These are phyloP conservation scores for Paradendryphiella salina DNA, from an alignment of 2,329 filamentous ascomycete genomes.

Conservation along the genomic window DNA sequence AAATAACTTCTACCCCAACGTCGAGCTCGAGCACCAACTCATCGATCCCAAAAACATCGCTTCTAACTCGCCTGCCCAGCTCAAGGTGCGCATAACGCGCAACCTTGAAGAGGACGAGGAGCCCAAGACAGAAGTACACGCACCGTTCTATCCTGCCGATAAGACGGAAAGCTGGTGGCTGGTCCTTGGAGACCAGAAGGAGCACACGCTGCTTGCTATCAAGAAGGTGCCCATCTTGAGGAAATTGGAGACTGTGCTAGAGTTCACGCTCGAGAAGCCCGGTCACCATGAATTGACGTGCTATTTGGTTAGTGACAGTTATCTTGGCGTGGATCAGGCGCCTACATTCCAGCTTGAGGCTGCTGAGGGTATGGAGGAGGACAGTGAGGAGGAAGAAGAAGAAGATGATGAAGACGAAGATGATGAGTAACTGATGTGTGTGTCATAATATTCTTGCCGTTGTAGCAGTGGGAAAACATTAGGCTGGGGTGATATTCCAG, in stretches of 20 bases:
- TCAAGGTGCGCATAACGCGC: conserved; percentile 82
- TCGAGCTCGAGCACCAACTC: conserved; percentile 87
- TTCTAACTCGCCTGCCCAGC: conserved; percentile 77
- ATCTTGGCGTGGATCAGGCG: conserved; percentile 95
- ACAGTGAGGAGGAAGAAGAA: conserved; percentile 76
- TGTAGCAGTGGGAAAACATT: neutral
- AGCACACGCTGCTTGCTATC: conserved; percentile 84
- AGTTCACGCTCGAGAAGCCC: conserved; percentile 82
- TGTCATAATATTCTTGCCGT: neutral
- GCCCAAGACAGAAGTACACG: conserved; percentile 82
- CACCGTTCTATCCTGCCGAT: conserved; percentile 86
- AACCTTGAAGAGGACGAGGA: conserved; percentile 74
- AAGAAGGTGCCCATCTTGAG: conserved; percentile 88
- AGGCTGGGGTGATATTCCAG: neutral
- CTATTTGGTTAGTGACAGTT: conserved; percentile 96
- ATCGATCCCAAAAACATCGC: conserved; percentile 78
- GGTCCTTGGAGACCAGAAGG: conserved; percentile 89
- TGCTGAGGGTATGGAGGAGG: conserved; percentile 92
- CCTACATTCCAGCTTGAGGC: conserved; percentile 83
- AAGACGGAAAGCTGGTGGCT: conserved; percentile 99
- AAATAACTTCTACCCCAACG: conserved; percentile 93
- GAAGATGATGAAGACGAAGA: conserved; percentile 68
- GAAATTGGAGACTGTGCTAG: conserved; percentile 76
- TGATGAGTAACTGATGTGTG: conserved; percentile 8
- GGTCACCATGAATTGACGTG: conserved; percentile 88